A percentile compares a stretch with the other conserved stretches of the same genome.
Conservation (phyloP, 1,284 basidiomycete species). For the Thelephora terrestris region DNA sequence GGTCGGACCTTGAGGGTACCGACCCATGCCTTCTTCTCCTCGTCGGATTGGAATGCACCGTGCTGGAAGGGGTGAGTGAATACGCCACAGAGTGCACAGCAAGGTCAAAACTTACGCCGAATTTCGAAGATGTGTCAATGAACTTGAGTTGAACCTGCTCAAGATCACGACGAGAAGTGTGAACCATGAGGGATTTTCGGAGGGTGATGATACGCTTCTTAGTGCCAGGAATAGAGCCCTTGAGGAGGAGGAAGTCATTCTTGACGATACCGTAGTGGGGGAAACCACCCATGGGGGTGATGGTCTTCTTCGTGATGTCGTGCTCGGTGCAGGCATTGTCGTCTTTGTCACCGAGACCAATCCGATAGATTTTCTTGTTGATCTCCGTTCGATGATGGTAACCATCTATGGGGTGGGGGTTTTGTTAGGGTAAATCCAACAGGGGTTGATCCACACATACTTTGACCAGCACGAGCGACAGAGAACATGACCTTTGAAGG, state of each 20-base stretch:
- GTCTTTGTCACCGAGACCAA: slow-evolving; percentile 75
- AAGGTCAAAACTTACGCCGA: slow-evolving; percentile 51
- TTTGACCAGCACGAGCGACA: slow-evolving; percentile 99
- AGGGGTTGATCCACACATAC: slow-evolving; percentile 32
- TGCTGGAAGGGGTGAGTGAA: slow-evolving; percentile 40
- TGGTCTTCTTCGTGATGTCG: slow-evolving; percentile 89
- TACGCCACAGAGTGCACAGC: not conserved
- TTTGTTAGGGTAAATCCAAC: slow-evolving; percentile 3
- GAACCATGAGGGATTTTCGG: slow-evolving; percentile 82
- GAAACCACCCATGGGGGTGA: slow-evolving; percentile 99
- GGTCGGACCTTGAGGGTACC: slow-evolving; percentile 76
- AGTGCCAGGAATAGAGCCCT: slow-evolving; percentile 90
- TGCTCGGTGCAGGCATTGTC: slow-evolving; percentile 89
- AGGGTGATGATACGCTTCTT: slow-evolving; percentile 97
- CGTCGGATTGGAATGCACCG: slow-evolving; percentile 90
- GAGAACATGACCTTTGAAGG: slow-evolving; percentile 99
- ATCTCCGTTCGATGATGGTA: slow-evolving; percentile 98
- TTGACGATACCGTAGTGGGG: slow-evolving; percentile 98
- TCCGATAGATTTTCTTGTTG: slow-evolving; percentile 99
- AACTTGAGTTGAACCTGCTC: slow-evolving; percentile 99
- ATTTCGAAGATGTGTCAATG: slow-evolving; percentile 97
- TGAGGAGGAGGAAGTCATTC: slow-evolving; percentile 96
- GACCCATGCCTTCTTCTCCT: slow-evolving; percentile 93
- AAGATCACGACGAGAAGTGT: slow-evolving; percentile 81
- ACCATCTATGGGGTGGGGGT: slow-evolving; percentile 52